Evolutionary conservation across 371 early-diverging fungal species (phyloP).

Genomic region (Mortierella sp.): DNA sequence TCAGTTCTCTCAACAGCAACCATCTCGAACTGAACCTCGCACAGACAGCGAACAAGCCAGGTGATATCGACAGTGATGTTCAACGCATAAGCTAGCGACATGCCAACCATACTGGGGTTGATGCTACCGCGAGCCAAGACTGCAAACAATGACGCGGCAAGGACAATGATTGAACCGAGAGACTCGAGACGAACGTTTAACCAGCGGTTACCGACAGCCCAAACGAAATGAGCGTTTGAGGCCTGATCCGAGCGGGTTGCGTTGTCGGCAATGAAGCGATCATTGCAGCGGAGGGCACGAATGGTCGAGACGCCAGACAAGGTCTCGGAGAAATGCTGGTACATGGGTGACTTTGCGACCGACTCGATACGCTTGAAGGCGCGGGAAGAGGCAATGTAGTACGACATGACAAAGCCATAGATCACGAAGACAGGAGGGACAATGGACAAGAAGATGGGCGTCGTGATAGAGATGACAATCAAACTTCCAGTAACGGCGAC

Average conservation of each 20-base stretch:
- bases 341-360: slow-evolving; percentile 62
- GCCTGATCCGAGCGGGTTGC: slow-evolving; percentile 64
- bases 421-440: slow-evolving; percentile 63
- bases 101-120: slow-evolving; percentile 69
- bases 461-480: slow-evolving; percentile 44
- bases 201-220: slow-evolving; percentile 87
- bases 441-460: slow-evolving; percentile 59
- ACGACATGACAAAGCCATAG: slow-evolving; percentile 32
- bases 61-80: slow-evolving; percentile 73
- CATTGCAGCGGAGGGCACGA: slow-evolving; percentile 72
- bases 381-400: slow-evolving; percentile 68
- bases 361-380: slow-evolving; percentile 67
- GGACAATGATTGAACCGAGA: slow-evolving; percentile 42
- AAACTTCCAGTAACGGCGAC: slow-evolving; percentile 50
- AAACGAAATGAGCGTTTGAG: slow-evolving; percentile 83
- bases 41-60: slow-evolving; percentile 79
- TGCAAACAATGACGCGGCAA: slow-evolving; percentile 42
- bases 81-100: slow-evolving; percentile 78
- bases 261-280: slow-evolving; percentile 68
- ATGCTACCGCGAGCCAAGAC: slow-evolving; percentile 47
- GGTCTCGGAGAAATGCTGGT: slow-evolving; percentile 61
- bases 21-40: slow-evolving; percentile 76
- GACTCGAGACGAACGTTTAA: slow-evolving; percentile 82
- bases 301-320: slow-evolving; percentile 72
- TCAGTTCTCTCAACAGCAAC: slow-evolving; percentile 87